Evolutionary conservation across 148 eudicot species (phyloP), one percentile per base, ranked within the genome.

Genomic region (Spergularia bocconei): DNA sequence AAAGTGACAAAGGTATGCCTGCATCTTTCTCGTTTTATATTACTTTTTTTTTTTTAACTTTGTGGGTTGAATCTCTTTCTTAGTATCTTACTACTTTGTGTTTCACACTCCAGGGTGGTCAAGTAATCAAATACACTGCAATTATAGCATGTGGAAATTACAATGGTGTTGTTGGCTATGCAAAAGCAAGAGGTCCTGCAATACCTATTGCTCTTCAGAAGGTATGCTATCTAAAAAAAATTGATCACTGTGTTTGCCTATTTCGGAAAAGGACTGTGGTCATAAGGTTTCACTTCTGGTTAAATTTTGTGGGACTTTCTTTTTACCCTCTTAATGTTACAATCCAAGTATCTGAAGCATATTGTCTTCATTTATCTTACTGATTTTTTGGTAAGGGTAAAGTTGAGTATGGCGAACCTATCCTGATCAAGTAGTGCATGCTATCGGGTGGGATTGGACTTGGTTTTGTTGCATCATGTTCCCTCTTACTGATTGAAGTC

Each of bases 141-240:
- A 83, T 92, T 88, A 70, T 95, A 77, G 97, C 90, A 61, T 95
- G 98, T 81, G 98, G 98, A 48, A 95, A 95, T 75, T 90, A 89
- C 76, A 86, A 95, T 67, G 98, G 97, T 75, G 88, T 89, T 62
- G 81, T 94, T 69, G 97, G 97, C 47, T 95, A 79, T 79, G 97
- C 97, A 63, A 95, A 87, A 79, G 97, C 96, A n/a, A 95, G 83
- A 86, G 98, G 91, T 75, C 91, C 96, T 8, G 81, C 91, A 62
- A 71, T 85, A 59, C 91, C 91, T 7, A 70, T 81, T 53, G 97
- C 98, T 70, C 80, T 90, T 81, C 96, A 88, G 79, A 95, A 95
- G 98, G 97, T 95, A 86, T 70, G 38, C 54, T 69, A 11, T 57
- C 67, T 50, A n/a, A 56, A 25, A 29, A 2, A 48, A n/a, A 23